A percentile compares a stretch with the other conserved stretches of the same genome.
phyloP scores from a whole-genome alignment of 768 basidiomycete genomes.

The Suillus discolor region DNA sequence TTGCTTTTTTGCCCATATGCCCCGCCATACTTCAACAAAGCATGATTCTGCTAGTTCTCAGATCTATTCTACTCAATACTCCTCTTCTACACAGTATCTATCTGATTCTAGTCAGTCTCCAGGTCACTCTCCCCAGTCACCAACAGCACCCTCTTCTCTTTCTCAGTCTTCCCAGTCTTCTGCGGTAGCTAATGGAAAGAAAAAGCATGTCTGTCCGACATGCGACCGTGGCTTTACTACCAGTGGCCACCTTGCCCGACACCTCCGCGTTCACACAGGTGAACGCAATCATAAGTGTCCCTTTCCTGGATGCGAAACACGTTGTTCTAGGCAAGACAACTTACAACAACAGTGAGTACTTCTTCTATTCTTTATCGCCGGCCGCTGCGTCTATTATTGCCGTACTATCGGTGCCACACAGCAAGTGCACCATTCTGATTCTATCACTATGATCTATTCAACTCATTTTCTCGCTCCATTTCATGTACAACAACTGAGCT shows the following conservation, averaged over 20 bases:
- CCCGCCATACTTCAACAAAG: slow-evolving; percentile 31
- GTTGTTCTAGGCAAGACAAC: slow-evolving; percentile 90
- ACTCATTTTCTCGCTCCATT: slow-evolving; percentile 10
- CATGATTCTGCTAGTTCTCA: slow-evolving; percentile 22
- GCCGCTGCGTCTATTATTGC: slow-evolving; percentile 2
- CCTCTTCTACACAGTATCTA: slow-evolving; percentile 23
- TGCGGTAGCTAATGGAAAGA: slow-evolving; percentile 22
- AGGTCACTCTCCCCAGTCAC: slow-evolving; percentile 13
- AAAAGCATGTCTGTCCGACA: slow-evolving; percentile 63
- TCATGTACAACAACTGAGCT: slow-evolving; percentile 12
- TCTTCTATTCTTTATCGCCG: slow-evolving; percentile 6
- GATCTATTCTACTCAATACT: slow-evolving; percentile 22
- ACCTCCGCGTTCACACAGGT: slow-evolving; percentile 89
- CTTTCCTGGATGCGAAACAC: slow-evolving; percentile 92
- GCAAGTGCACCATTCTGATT: neutral
- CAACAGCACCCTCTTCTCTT: slow-evolving; percentile 14
- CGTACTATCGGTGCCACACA: slow-evolving; percentile 10
- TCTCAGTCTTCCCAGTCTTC: slow-evolving; percentile 9
- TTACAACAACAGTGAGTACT: slow-evolving; percentile 46
- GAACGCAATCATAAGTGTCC: slow-evolving; percentile 93
- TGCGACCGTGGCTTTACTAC: slow-evolving; percentile 86
- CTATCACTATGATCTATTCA: slow-evolving; percentile 13
- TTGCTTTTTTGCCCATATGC: slow-evolving; percentile 22
- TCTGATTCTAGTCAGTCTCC: slow-evolving; percentile 30
- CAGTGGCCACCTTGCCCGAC: slow-evolving; percentile 85